These are phyloP conservation scores for Aspergillus persii DNA, from an alignment of 2,329 filamentous ascomycete genomes.

Conservation along the genomic window DNA sequence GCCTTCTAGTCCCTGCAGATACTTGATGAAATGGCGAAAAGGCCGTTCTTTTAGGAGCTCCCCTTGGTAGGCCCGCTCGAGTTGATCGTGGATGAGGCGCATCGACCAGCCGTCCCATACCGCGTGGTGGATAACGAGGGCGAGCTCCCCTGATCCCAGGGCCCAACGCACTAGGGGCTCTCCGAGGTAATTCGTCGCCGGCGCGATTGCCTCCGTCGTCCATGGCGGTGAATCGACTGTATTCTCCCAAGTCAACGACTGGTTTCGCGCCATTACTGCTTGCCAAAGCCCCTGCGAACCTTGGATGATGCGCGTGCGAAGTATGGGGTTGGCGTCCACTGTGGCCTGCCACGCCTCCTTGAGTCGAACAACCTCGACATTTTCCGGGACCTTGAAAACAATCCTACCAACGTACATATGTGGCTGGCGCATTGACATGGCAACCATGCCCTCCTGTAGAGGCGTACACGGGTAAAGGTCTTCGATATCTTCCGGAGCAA, in stretches of 20 bases:
- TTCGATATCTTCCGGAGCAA: conserved; percentile 4
- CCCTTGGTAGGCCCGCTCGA: too few relatives aligned
- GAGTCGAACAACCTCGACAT: conserved; percentile 17
- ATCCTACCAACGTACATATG: background rate
- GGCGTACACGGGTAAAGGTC: conserved; percentile 6
- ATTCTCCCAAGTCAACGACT: conserved; percentile 5
- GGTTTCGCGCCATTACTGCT: conserved; percentile 15
- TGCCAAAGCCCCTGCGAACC: conserved; percentile 16
- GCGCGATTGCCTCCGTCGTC: too few relatives aligned
- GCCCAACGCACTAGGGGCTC: too few relatives aligned
- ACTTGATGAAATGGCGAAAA: too few relatives aligned
- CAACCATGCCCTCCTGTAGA: conserved; percentile 2
- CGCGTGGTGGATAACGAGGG: too few relatives aligned
- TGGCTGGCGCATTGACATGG: conserved; percentile 4
- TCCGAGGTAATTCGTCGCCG: too few relatives aligned
- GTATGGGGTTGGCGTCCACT: conserved; percentile 32
- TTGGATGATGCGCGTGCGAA: conserved; percentile 37
- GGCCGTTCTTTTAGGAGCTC: too few relatives aligned
- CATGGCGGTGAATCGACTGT: too few relatives aligned
- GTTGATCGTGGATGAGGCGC: too few relatives aligned
- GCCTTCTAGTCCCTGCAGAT: too few relatives aligned
- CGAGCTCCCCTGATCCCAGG: too few relatives aligned
- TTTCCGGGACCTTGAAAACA: background rate
- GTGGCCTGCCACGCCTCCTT: conserved; percentile 35
- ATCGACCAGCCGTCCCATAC: too few relatives aligned